A percentile compares a stretch with the other conserved stretches of the same genome.
These are phyloP conservation scores for Fusarium lateritium DNA, from an alignment of 2,329 filamentous ascomycete genomes.

Conservation along the genomic window DNA sequence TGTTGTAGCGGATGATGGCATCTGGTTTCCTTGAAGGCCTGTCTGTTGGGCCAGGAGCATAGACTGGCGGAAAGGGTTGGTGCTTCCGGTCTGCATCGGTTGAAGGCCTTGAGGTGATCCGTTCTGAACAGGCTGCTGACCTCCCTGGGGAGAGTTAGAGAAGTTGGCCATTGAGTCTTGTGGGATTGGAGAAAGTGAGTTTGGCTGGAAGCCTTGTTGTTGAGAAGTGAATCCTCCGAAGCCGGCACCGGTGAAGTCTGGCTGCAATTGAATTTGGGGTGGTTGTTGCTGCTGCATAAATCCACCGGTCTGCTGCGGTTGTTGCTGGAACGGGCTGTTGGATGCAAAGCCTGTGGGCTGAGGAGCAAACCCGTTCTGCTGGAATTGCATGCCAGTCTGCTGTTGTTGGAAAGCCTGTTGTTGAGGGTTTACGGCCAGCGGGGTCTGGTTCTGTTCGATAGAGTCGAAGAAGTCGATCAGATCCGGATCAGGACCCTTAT, in stretches of 20 bases:
- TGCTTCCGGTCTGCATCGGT: slow-evolving; percentile 63
- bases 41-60: slow-evolving; percentile 78
- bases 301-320: slow-evolving; percentile 49
- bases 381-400: slow-evolving; percentile 47
- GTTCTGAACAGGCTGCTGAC: slow-evolving; percentile 41
- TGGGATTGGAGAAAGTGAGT: slow-evolving; percentile 68
- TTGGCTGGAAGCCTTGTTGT: slow-evolving; percentile 68
- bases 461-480: slow-evolving; percentile 96
- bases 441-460: slow-evolving; percentile 89
- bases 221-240: slow-evolving; percentile 86
- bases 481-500: slow-evolving; percentile 79
- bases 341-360: slow-evolving; percentile 53
- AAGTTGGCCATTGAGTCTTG: slow-evolving; percentile 63
- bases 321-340: slow-evolving; percentile 56
- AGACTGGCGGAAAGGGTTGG: slow-evolving; percentile 95
- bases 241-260: slow-evolving; percentile 76
- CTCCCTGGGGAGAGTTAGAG: slow-evolving; percentile 53
- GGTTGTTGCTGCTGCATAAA: slow-evolving; percentile 52
- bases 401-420: slow-evolving; percentile 54
- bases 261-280: slow-evolving; percentile 61
- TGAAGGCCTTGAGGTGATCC: slow-evolving; percentile 44
- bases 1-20: slow-evolving; percentile 62
- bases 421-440: slow-evolving; percentile 67
- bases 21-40: slow-evolving; percentile 55
- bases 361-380: slow-evolving; percentile 47